Base-by-base conservation (phyloP, 169 alveolate genomes). In the Plasmodium falciparum region DNA sequence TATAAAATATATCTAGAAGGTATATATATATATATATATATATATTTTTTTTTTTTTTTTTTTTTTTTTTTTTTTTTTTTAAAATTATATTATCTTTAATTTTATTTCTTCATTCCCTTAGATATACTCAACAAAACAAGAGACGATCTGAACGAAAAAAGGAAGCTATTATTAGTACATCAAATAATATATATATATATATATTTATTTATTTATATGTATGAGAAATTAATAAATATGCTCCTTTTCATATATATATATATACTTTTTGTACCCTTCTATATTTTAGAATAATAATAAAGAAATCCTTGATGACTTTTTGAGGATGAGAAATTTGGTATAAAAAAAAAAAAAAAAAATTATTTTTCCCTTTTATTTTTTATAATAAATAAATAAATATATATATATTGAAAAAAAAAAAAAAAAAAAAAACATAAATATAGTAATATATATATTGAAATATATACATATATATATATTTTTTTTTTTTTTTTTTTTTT, bases 251-350 rank as follows among this genome's bases (percentile, higher is more conserved):
- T 15, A 54, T 43, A 58, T 26, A 15, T 15, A 54, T 43, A 58
- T 26, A 9, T 9, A 56, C 17, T 22, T 59, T 24, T 63, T 26
- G 20, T 20, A 26, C 11, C 43, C 65, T 17, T 24, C 47, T 43
- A 15, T 63, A 39, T 13, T 8, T 22, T 70, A 76, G 89, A 76
- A 65, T 22, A 50, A 62, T 47, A 76, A 76, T 56, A 76, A 76
- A 43, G 56, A 76, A 45, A 76, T 76, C 22, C 73, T 76, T 17
- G 89, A 76, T 13, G 89, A 76, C 43, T 62, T 76, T 45, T 63
- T 76, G 13, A 63, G 89, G 76, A 76, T 76, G 74, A 63, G 75
- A 65, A 56, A 66, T 49, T 20, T 76, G 89, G 89, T 76, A 7
- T 43, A 33, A 1, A 33, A 33, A 33, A 33, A 33, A 33, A 33